Evolutionary conservation across 441 rosid species (phyloP).

Genomic region (Flueggea neowawraea): DNA sequence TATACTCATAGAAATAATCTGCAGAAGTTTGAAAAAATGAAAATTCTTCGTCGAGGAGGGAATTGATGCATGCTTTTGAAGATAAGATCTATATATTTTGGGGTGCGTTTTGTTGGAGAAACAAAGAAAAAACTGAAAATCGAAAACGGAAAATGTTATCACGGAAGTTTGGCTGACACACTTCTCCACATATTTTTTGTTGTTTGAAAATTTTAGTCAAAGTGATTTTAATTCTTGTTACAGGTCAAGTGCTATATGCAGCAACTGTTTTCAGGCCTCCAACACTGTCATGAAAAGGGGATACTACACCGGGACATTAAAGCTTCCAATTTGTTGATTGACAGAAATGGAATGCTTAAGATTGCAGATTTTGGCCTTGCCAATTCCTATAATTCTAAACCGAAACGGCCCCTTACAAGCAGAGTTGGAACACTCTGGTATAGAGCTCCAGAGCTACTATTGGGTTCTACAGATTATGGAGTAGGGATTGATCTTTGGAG

Average conservation of each 20-base stretch:
- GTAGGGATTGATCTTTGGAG: constrained; percentile 88
- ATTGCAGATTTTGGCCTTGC: constrained; percentile 88
- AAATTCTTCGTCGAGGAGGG: no score
- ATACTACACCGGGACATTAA: constrained; percentile 86
- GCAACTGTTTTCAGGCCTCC: constrained; percentile 78
- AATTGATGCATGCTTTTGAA: no score
- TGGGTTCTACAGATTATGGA: constrained; percentile 82
- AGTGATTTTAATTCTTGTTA: background rate
- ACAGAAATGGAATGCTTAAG: constrained; percentile 59
- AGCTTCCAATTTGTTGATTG: constrained; percentile 71
- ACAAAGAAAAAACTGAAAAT: no score
- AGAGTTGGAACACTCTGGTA: constrained; percentile 92
- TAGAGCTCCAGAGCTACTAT: constrained; percentile 79
- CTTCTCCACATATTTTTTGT: no score
- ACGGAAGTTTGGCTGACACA: no score
- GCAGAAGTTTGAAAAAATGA: no score
- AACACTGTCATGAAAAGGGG: constrained; percentile 80
- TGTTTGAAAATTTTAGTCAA: background rate
- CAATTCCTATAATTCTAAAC: constrained; percentile 49
- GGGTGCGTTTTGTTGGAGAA: no score
- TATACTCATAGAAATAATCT: no score
- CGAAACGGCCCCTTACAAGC: constrained; percentile 56
- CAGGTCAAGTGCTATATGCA: constrained; percentile 86
- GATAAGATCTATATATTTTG: no score
- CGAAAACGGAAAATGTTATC: no score